phyloP scores from a whole-genome alignment of 2,329 filamentous ascomycete genomes.

The Colletotrichum musicola region DNA sequence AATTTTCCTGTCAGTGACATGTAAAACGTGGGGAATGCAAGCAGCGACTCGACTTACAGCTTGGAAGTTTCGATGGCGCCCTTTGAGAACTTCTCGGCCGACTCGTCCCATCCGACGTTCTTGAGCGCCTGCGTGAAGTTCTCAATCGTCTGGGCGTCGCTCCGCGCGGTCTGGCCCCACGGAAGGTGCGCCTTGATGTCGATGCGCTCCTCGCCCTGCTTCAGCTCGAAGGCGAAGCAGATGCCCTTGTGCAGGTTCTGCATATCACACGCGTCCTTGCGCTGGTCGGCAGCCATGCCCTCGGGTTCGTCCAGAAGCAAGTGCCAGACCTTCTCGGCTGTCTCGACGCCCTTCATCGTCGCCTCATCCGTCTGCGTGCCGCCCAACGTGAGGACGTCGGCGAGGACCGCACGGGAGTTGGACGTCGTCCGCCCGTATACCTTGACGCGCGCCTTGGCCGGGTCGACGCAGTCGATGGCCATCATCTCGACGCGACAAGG shows the following conservation, averaged over 20 bases:
- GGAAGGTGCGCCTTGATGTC: constrained; percentile 30
- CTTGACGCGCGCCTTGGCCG: constrained; percentile 42
- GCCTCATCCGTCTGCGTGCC: constrained; percentile 42
- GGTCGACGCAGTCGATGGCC: constrained; percentile 43
- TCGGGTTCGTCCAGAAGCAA: constrained; percentile 42
- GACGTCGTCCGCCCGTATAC: constrained; percentile 41
- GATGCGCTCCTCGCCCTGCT: constrained; percentile 37
- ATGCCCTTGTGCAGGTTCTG: constrained; percentile 39
- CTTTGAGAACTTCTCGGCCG: constrained; percentile 13
- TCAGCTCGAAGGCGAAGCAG: constrained; percentile 44
- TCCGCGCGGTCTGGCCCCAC: constrained; percentile 27
- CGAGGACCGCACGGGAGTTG: constrained; percentile 41
- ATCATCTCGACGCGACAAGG: constrained; percentile 42
- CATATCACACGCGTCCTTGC: constrained; percentile 35
- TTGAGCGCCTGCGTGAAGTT: constrained; percentile 23
- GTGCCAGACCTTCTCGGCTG: constrained; percentile 43
- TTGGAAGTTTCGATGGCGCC: constrained; percentile 10
- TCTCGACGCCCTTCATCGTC: constrained; percentile 39
- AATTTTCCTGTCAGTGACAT: not conserved
- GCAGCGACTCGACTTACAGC: constrained; percentile 10
- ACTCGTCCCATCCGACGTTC: constrained; percentile 19
- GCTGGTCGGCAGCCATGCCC: constrained; percentile 29
- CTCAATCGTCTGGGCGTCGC: constrained; percentile 26
- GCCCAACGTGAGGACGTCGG: constrained; percentile 42
- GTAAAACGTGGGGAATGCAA: not conserved